Evolutionary conservation across 768 basidiomycete species (phyloP).

Genomic region (Hirschioporus abietinus): DNA sequence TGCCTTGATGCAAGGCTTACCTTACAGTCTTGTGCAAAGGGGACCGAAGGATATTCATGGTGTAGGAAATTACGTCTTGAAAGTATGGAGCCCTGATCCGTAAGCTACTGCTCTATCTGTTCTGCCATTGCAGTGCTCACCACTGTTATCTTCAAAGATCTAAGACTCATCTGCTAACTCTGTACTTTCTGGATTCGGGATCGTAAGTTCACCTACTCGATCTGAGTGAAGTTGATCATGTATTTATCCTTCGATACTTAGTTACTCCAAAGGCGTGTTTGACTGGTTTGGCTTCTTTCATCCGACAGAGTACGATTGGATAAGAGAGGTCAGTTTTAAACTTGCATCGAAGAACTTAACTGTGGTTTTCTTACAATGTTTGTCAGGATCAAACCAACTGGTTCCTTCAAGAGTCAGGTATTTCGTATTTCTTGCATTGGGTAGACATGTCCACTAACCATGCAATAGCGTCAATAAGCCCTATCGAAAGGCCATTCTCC

Average conservation of each 20-base stretch:
- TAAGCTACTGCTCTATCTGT: conserved; percentile 34
- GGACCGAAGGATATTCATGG: conserved; percentile 87
- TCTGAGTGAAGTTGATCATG: not conserved
- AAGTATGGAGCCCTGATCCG: conserved; percentile 80
- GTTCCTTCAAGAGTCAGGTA: conserved; percentile 79
- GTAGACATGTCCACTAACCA: not conserved
- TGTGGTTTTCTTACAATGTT: conserved; percentile 1
- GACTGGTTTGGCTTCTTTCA: conserved; percentile 60
- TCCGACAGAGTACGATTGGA: conserved; percentile 82
- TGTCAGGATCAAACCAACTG: conserved; percentile 79
- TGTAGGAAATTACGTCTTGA: conserved; percentile 86
- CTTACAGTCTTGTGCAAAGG: conserved; percentile 75
- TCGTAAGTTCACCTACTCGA: conserved; percentile 19
- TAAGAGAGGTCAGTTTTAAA: conserved; percentile 51
- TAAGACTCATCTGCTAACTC: conserved; percentile 79
- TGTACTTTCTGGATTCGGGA: conserved; percentile 91
- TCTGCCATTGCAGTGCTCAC: not conserved
- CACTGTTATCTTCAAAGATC: conserved; percentile 42
- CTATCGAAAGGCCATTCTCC: conserved; percentile 77
- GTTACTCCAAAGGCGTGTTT: conserved; percentile 53
- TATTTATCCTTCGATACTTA: not conserved
- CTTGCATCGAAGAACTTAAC: not conserved
- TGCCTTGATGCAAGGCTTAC: conserved; percentile 66
- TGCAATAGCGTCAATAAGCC: conserved; percentile 47
- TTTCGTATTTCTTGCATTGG: not conserved